Evolutionary conservation across 768 basidiomycete species (phyloP).

Genomic region (Hygrocybe punicea): DNA sequence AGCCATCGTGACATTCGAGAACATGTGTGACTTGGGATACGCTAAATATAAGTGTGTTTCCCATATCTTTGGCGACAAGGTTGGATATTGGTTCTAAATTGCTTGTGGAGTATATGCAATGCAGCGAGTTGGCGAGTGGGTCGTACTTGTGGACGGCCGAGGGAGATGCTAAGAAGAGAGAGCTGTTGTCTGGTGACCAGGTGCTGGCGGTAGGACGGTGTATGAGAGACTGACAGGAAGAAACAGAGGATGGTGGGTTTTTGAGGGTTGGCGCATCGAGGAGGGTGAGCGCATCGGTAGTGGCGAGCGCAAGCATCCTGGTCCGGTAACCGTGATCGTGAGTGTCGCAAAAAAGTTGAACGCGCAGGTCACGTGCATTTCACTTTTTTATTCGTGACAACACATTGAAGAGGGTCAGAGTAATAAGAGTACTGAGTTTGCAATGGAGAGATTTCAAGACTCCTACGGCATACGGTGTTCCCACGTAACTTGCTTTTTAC

Average conservation of each 20-base stretch:
- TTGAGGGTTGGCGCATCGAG: constrained; percentile 49
- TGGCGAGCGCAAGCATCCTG: constrained; percentile 54
- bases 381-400: too few species aligned
- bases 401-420: too few species aligned
- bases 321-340: background rate
- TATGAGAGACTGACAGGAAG: constrained; percentile 35
- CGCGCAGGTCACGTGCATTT: constrained; percentile 4
- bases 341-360: background rate
- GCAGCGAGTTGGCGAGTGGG: constrained; percentile 41
- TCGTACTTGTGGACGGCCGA: constrained; percentile 54
- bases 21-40: constrained; percentile 45
- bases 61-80: constrained; percentile 35
- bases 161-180: constrained; percentile 51
- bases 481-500: too few species aligned
- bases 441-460: too few species aligned
- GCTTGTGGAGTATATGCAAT: constrained; percentile 39
- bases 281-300: constrained; percentile 47
- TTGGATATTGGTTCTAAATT: constrained; percentile 31
- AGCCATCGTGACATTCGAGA: constrained; percentile 48
- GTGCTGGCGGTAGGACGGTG: constrained; percentile 38
- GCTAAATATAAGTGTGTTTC: constrained; percentile 45
- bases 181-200: constrained; percentile 58
- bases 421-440: too few species aligned
- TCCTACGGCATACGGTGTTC: too few species aligned
- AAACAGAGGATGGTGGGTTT: constrained; percentile 34